Conservation (phyloP, 1,139 yeast species). For the Lodderomyces oxycetoniae region DNA sequence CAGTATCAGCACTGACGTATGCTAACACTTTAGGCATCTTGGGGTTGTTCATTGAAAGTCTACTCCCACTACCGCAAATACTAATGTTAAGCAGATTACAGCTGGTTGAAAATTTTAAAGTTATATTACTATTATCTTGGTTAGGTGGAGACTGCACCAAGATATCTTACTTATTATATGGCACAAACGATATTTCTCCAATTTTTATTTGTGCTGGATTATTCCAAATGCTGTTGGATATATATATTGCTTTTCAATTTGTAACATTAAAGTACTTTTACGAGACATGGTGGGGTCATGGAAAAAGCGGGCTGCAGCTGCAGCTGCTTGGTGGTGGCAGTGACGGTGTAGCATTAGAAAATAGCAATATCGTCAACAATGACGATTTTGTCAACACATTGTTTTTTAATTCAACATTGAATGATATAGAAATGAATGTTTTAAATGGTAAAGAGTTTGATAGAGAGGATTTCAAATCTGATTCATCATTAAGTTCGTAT, state of each 20-base stretch:
- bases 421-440: slow-evolving; percentile 7
- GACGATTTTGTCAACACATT: too few relatives aligned
- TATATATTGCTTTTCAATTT: slow-evolving; percentile 72
- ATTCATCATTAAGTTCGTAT: too few relatives aligned
- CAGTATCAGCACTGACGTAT: too few relatives aligned
- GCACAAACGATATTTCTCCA: slow-evolving; percentile 63
- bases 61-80: slow-evolving; percentile 85
- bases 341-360: slow-evolving; percentile 5
- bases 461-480: too few relatives aligned
- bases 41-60: slow-evolving; percentile 76
- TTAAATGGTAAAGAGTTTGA: neutral
- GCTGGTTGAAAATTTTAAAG: slow-evolving; percentile 73
- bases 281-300: slow-evolving; percentile 1
- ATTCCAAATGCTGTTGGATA: slow-evolving; percentile 74
- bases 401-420: too few relatives aligned
- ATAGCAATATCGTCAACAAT: too few relatives aligned
- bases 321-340: too few relatives aligned
- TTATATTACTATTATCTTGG: slow-evolving; percentile 76
- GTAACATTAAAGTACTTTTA: slow-evolving; percentile 42
- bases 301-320: too few relatives aligned
- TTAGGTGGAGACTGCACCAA: slow-evolving; percentile 82
- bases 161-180: slow-evolving; percentile 64
- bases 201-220: slow-evolving; percentile 75
- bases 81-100: slow-evolving; percentile 62
- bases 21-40: slow-evolving; percentile 63